Conservation (phyloP, 2,329 filamentous ascomycete genomes). For the Phoma sp. region DNA sequence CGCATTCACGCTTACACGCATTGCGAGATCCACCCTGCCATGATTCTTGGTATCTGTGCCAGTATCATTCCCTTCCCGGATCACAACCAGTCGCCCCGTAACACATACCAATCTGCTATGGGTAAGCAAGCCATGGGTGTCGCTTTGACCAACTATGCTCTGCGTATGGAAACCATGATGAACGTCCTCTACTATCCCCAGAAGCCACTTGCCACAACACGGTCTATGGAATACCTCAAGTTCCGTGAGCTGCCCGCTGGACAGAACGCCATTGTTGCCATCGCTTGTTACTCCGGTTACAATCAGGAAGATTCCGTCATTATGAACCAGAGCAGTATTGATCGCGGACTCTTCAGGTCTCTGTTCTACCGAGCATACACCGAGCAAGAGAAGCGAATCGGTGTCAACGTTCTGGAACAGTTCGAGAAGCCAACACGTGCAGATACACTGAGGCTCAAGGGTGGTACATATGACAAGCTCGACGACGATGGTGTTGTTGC, state of each 20-base stretch:
- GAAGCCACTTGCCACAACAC: conserved; percentile 93
- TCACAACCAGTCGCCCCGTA: conserved; percentile 98
- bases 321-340: conserved; percentile 99
- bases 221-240: conserved; percentile 98
- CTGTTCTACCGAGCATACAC: conserved; percentile 98
- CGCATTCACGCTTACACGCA: conserved; percentile 94
- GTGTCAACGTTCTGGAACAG: conserved; percentile 87
- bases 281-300: conserved; percentile 96
- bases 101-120: conserved; percentile 99
- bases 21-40: conserved; percentile 98
- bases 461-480: conserved; percentile 95
- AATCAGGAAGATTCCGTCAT: conserved; percentile 99
- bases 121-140: conserved; percentile 99
- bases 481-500: conserved; percentile 95
- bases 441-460: conserved; percentile 90
- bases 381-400: conserved; percentile 94
- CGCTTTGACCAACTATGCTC: conserved; percentile 94
- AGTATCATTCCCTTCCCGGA: conserved; percentile 99
- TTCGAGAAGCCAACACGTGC: conserved; percentile 94
- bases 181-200: conserved; percentile 99
- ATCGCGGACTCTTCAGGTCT: conserved; percentile 95
- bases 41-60: conserved; percentile 97
- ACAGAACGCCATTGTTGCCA: conserved; percentile 98
- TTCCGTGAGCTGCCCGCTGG: conserved; percentile 97
- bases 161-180: conserved; percentile 99